phyloP scores from a whole-genome alignment of 805 yeast genomes.

The Hanseniaspora nectarophila region DNA sequence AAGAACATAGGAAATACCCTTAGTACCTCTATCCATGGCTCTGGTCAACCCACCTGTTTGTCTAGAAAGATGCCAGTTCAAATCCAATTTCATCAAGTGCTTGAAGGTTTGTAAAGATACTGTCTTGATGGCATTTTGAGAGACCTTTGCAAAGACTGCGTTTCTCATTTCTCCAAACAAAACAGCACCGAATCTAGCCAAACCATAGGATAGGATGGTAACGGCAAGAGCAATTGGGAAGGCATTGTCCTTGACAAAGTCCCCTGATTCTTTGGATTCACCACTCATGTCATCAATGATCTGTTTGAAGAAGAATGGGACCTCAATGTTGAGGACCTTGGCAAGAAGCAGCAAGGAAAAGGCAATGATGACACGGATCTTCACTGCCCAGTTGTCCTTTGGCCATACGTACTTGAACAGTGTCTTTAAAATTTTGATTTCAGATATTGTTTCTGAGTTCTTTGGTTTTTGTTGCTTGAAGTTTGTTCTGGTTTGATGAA shows the following conservation, averaged over 20 bases:
- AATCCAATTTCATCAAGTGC: conserved; percentile 72
- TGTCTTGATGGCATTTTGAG: conserved; percentile 81
- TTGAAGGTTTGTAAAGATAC: conserved; percentile 81
- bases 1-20: conserved; percentile 86
- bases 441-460: conserved; percentile 29
- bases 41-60: conserved; percentile 95
- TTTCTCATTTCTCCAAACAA: conserved; percentile 88
- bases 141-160: conserved; percentile 90
- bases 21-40: conserved; percentile 95
- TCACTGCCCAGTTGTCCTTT: conserved; percentile 50
- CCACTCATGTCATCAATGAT: conserved; percentile 88
- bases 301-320: conserved; percentile 82
- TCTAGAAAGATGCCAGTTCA: conserved; percentile 76
- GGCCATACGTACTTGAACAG: conserved; percentile 74
- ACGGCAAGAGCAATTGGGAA: conserved; percentile 45
- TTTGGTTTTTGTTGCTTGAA: background rate
- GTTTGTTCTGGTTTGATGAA: background rate
- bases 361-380: conserved; percentile 65
- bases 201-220: conserved; percentile 74
- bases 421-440: conserved; percentile 46
- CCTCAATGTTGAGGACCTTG: conserved; percentile 83
- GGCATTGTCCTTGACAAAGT: conserved; percentile 42
- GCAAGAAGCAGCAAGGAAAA: conserved; percentile 62
- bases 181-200: conserved; percentile 88
- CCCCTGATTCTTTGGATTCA: conserved; percentile 60